Percentiles rank a stretch among this genome's conserved stretches.
phyloP scores from a whole-genome alignment of 140 eudicot genomes.

The Oenanthe javanica region DNA sequence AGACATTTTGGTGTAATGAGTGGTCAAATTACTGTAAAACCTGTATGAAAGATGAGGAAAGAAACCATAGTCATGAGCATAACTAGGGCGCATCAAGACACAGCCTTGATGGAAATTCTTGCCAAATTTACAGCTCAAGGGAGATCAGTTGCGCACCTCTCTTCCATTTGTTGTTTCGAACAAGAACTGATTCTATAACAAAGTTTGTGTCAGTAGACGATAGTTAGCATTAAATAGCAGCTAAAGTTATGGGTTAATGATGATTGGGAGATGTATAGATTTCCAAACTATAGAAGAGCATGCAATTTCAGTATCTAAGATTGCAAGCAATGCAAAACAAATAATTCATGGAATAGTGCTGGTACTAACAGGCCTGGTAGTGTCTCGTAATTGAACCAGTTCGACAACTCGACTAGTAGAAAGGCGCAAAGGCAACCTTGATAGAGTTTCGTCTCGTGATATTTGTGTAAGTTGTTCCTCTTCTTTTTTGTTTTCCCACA shows the following conservation, averaged over 20 bases:
- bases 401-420: conserved; percentile 95
- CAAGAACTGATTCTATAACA: neutral
- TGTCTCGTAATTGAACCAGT: conserved; percentile 93
- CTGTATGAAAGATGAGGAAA: neutral
- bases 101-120: neutral
- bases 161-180: neutral
- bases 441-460: conserved; percentile 77
- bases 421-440: conserved; percentile 89
- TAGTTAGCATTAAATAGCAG: neutral
- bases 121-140: neutral
- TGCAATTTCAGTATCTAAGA: neutral
- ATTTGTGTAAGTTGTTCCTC: conserved; percentile 98
- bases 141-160: neutral
- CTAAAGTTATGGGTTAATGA: neutral
- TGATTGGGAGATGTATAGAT: neutral
- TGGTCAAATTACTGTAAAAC: neutral
- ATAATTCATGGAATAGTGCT: neutral
- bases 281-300: neutral
- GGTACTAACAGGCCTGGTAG: conserved; percentile 86
- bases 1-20: neutral
- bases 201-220: neutral
- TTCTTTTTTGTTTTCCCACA: conserved; percentile 97
- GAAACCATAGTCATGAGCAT: neutral
- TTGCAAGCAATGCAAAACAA: neutral
- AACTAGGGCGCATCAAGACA: neutral